These are phyloP conservation scores for Podaxis sp. DNA, from an alignment of 768 basidiomycete genomes.

Conservation along the genomic window DNA sequence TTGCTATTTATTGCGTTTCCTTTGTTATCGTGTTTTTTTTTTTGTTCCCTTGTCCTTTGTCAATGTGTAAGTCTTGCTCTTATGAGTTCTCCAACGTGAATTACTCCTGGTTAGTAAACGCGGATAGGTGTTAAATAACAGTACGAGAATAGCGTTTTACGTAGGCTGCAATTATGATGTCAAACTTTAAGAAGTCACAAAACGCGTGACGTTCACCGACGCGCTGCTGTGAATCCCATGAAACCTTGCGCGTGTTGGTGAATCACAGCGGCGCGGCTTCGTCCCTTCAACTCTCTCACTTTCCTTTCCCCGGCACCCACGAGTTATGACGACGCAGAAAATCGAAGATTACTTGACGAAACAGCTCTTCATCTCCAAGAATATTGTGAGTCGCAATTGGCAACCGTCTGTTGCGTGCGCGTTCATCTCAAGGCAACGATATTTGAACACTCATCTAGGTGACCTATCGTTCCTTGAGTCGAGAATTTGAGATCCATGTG, in stretches of 20 bases:
- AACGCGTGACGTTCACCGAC: constrained; percentile 18
- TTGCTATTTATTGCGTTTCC: background rate
- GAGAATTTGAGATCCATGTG: constrained; percentile 68
- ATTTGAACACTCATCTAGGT: constrained; percentile 42
- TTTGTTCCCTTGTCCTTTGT: constrained; percentile 2
- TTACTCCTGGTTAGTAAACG: too few relatives aligned
- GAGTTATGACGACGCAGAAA: constrained; percentile 39
- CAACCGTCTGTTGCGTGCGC: background rate
- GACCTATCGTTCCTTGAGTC: constrained; percentile 75
- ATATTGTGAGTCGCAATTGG: constrained; percentile 32
- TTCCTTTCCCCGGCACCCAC: too few relatives aligned
- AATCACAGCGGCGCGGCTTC: background rate
- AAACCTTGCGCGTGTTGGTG: background rate
- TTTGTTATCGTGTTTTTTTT: background rate
- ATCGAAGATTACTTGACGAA: constrained; percentile 50
- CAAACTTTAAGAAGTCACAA: constrained; percentile 20
- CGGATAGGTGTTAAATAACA: too few relatives aligned
- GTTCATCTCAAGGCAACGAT: background rate
- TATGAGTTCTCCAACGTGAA: too few relatives aligned
- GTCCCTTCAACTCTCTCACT: background rate
- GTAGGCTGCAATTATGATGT: constrained; percentile 2
- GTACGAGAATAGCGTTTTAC: background rate
- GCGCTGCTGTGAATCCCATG: constrained; percentile 12
- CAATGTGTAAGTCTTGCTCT: background rate
- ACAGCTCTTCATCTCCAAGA: constrained; percentile 48